Percentiles rank a stretch among this genome's conserved stretches.
These are phyloP conservation scores for Citrus glauca DNA, from an alignment of 345 rosid species.

Conservation along the genomic window DNA sequence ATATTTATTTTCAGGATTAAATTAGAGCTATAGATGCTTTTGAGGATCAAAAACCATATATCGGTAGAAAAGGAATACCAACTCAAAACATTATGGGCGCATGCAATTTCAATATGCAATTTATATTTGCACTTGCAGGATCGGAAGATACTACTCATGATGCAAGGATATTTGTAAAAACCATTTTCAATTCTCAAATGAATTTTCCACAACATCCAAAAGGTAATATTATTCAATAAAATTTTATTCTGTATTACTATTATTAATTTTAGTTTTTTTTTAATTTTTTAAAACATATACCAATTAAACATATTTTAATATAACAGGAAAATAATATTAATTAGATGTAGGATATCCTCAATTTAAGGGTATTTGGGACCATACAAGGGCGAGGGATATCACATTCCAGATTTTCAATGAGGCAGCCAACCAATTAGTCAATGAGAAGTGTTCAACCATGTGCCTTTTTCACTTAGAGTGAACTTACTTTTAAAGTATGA, in stretches of 20 bases:
- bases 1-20: too few species aligned
- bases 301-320: too few species aligned
- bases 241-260: too few species aligned
- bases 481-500: not conserved
- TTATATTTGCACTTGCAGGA: not conserved
- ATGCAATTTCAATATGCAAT: not conserved
- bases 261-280: too few species aligned
- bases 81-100: not conserved
- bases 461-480: not conserved
- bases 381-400: not conserved
- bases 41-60: too few species aligned
- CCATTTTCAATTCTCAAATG: not conserved
- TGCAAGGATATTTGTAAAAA: not conserved
- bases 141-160: not conserved
- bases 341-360: too few species aligned
- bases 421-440: not conserved
- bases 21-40: too few species aligned
- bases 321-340: too few species aligned
- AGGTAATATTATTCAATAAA: too few species aligned
- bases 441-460: not conserved
- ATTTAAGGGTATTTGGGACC: not conserved
- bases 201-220: too few species aligned
- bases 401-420: not conserved
- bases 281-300: too few species aligned
- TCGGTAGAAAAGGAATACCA: not conserved